Percentiles rank a stretch among this genome's conserved stretches.
Conservation (phyloP, 768 basidiomycete species). For the Naganishia vishniacii region DNA sequence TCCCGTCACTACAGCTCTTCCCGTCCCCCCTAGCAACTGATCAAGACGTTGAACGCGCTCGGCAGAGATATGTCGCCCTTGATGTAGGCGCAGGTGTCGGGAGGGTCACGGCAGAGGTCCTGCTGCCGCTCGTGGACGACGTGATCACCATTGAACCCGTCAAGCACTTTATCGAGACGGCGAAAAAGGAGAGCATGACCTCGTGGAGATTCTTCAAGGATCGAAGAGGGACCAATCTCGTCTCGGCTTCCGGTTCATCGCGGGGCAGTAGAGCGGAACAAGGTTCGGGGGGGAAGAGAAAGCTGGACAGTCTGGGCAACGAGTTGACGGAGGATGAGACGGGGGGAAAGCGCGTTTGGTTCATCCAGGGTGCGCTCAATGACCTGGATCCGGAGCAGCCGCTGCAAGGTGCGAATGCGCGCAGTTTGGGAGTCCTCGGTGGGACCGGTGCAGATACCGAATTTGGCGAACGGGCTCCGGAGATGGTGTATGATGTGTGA, state of each 20-base stretch:
- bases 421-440: slow-evolving; percentile 64
- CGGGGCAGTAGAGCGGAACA: not conserved
- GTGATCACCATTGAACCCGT: slow-evolving; percentile 90
- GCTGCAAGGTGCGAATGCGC: slow-evolving; percentile 33
- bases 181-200: slow-evolving; percentile 28
- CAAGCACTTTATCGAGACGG: slow-evolving; percentile 67
- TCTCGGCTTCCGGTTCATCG: not conserved
- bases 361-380: slow-evolving; percentile 75
- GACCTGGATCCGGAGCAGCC: slow-evolving; percentile 65
- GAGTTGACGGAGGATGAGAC: slow-evolving; percentile 16
- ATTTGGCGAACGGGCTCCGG: slow-evolving; percentile 47
- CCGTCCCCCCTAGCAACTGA: slow-evolving; percentile 62
- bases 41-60: slow-evolving; percentile 29
- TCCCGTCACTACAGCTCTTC: slow-evolving; percentile 72
- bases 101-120: slow-evolving; percentile 77
- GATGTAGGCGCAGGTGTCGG: slow-evolving; percentile 93
- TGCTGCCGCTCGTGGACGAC: slow-evolving; percentile 79
- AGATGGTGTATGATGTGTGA: slow-evolving; percentile 67
- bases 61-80: slow-evolving; percentile 60
- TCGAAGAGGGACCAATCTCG: slow-evolving; percentile 5
- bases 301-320: slow-evolving; percentile 20
- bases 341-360: slow-evolving; percentile 48
- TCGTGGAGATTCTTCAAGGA: slow-evolving; percentile 35
- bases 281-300: not conserved
- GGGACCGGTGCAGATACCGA: slow-evolving; percentile 52